Conservation (phyloP, 2,329 filamentous ascomycete genomes). For the Dothiorella sarmentorum region DNA sequence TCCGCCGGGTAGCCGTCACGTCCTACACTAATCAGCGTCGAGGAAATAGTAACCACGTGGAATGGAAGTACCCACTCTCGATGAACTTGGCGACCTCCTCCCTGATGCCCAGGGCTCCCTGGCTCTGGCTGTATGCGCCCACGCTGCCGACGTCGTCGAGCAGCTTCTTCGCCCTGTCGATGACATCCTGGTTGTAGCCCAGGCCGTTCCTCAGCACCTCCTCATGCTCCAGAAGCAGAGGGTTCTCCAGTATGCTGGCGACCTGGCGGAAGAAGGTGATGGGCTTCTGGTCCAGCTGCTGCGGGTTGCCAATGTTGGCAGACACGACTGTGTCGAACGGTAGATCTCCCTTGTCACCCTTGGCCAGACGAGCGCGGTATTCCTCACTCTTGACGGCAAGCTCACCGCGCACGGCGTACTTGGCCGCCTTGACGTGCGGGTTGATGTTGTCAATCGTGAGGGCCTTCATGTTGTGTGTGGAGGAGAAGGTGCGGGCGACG, state of each 20-base stretch:
- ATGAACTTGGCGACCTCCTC: slow-evolving; percentile 91
- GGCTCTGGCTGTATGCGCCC: slow-evolving; percentile 93
- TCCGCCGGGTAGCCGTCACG: slow-evolving; percentile 86
- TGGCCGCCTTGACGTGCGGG: slow-evolving; percentile 76
- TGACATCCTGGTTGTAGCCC: slow-evolving; percentile 85
- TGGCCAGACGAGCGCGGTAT: slow-evolving; percentile 70
- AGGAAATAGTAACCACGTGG: not conserved
- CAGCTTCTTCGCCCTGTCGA: slow-evolving; percentile 77
- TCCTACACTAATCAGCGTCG: slow-evolving; percentile 44
- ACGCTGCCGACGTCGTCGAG: slow-evolving; percentile 84
- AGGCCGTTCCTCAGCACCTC: slow-evolving; percentile 71
- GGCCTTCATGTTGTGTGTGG: slow-evolving; percentile 15
- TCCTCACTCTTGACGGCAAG: slow-evolving; percentile 90
- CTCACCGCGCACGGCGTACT: slow-evolving; percentile 96
- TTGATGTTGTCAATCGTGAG: slow-evolving; percentile 89
- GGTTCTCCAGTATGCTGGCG: slow-evolving; percentile 88
- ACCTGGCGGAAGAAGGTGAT: slow-evolving; percentile 99
- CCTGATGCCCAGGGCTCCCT: slow-evolving; percentile 80
- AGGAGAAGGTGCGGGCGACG: slow-evolving; percentile 1
- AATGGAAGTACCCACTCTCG: slow-evolving; percentile 59
- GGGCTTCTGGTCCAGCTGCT: slow-evolving; percentile 98
- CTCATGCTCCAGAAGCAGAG: slow-evolving; percentile 74
- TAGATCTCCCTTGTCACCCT: slow-evolving; percentile 59
- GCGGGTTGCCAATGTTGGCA: slow-evolving; percentile 98
- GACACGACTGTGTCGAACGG: slow-evolving; percentile 91